These are phyloP conservation scores for Thielaviopsis cerberus DNA, from an alignment of 2,329 filamentous ascomycete genomes.

Conservation along the genomic window DNA sequence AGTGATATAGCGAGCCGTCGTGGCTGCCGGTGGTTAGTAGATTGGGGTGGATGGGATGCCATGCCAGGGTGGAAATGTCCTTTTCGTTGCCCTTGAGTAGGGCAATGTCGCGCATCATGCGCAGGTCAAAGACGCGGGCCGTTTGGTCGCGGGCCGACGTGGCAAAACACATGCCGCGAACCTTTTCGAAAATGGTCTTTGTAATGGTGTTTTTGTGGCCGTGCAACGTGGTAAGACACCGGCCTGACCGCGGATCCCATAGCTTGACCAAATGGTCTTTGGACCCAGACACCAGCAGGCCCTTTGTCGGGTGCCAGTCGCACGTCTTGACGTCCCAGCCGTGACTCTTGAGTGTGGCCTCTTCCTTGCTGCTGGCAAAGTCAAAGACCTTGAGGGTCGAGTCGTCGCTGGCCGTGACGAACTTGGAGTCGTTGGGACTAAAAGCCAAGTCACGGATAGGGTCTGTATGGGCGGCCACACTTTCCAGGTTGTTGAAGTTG, in stretches of 20 bases:
- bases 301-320: constrained; percentile 94
- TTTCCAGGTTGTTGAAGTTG: constrained; percentile 97
- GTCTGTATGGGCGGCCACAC: constrained; percentile 76
- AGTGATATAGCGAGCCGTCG: constrained; percentile 80
- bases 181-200: constrained; percentile 75
- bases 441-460: constrained; percentile 84
- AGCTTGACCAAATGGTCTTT: constrained; percentile 96
- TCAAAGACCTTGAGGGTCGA: constrained; percentile 89
- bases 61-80: constrained; percentile 77
- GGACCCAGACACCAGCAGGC: constrained; percentile 81
- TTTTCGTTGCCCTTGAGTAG: constrained; percentile 89
- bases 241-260: constrained; percentile 86
- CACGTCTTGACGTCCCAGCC: constrained; percentile 95
- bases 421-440: constrained; percentile 84
- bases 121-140: constrained; percentile 79
- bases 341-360: constrained; percentile 75
- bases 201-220: constrained; percentile 96
- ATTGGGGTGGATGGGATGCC: constrained; percentile 84
- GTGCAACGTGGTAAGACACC: constrained; percentile 82
- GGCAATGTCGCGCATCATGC: constrained; percentile 96
- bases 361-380: constrained; percentile 70
- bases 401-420: constrained; percentile 90
- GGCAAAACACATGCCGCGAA: constrained; percentile 67
- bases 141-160: constrained; percentile 88
- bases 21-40: constrained; percentile 78